Evolutionary conservation across 78 protist genomes (phyloP), one percentile per base, ranked within the genome.

Genomic region (Monocercomonoides exilis): DNA sequence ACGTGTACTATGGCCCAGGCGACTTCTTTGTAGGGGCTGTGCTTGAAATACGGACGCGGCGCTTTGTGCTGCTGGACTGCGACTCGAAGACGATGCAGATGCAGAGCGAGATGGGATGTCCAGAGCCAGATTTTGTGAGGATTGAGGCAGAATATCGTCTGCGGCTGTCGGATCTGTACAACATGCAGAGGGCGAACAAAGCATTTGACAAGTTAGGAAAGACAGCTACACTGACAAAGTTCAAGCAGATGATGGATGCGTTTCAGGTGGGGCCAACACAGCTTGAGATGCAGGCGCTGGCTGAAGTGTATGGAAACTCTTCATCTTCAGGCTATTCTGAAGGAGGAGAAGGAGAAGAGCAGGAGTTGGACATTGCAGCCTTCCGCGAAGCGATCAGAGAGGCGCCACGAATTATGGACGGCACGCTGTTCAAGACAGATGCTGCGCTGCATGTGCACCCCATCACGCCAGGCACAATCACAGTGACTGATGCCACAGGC

Each of bases 21-120:
- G 87, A 85, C 77, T 85, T 85, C 80, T 1, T 29, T 3, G 32
- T 85, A 42, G 87, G 87, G 29, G 84, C 5, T n/a, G 84, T 85
- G 2, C 36, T 85, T 29, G 87, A 85, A 77, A 42, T 85, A 35
- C 45, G 54, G 45, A 0, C 35, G 43, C 36, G 36, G 81, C 45
- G 2, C 44, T 85, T 85, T 2, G 45, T 36, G 0, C 45, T 85
- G 29, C 0, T 45, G 1, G 87, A 85, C 79, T 85, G 87, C 64
- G 87, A 85, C 80, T 36, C 2, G 3, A 42, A 46, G 80, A 85
- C 87, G 29, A n/a, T 36, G 38, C 45, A 46, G 38, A 29, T 54
- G 38, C 70, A 54, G 70, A 11, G 21, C 38, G 70, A 54, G 21
- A 29, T 54, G 70, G 70, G 70, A 54, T 29, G 70, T 21, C 70